Base-by-base conservation (phyloP, 2,329 filamentous ascomycete genomes). In the Colletotrichum sp. region DNA sequence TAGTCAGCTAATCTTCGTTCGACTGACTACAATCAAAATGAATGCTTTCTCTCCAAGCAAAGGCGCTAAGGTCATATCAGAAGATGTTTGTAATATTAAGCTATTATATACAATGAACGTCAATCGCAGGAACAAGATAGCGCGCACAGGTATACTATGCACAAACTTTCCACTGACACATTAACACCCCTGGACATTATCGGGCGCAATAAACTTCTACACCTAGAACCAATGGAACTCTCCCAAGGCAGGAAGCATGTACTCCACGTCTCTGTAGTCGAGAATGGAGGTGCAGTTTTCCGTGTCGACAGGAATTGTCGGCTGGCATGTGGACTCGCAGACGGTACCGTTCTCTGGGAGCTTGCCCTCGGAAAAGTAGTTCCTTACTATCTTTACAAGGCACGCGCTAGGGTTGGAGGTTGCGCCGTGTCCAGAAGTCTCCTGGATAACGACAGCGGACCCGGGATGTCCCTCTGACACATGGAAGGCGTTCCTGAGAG, bases 401-500 rank as follows among this genome's bases (percentile, higher is more conserved):
- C 68, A 80, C 8, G 16, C 75, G 1, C 52, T 83, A 0, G 83
- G 83, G 0, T 81, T 78, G 1, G 83, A 83, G 67, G 76, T 83
- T 6, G 36, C 30, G 0, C 39, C 69, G 3, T 71, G 69, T 4
- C 67, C 67, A 16, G 26, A 26, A 9, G 21, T 36, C 26, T 69
- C 67, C 1, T 69, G 67, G 1, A 72, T 60, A 5, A 72, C 63
- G 5, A 72, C 30, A 28, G 70, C 24, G 10, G 62, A 67, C 0
- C 55, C 64, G 0, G 44, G 9, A 32, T 72, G 63, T 1, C 81
- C 34, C 79, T 83, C 57, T 77, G 30, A 16, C 63, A 60, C 21
- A 7, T 24, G 16, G 21, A 68, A 12, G 9, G 85, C 85, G 69
- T 83, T 85, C 8, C 81, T 75, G 57, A 83, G 77, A 34, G 86